A percentile compares a stretch with the other conserved stretches of the same genome.
Conservation (phyloP, 192 early-diverging fungal species). For the Paraglomus occultum region DNA sequence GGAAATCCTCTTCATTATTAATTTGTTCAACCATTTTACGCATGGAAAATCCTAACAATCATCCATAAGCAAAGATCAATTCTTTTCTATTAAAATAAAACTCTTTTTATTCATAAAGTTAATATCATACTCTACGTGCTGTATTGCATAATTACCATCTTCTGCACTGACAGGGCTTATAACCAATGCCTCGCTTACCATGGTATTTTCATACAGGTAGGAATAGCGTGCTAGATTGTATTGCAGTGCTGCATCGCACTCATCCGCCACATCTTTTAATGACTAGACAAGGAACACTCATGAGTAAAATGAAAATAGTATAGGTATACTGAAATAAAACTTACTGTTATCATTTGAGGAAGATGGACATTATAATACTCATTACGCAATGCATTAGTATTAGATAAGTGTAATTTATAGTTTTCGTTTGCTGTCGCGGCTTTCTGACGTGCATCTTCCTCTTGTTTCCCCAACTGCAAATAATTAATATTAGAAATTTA, state of each 20-base stretch:
- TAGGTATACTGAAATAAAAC: neutral
- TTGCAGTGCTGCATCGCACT: constrained; percentile 78
- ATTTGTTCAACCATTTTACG: constrained; percentile 57
- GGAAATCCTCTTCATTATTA: constrained; percentile 56
- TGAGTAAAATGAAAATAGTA: constrained; percentile 27
- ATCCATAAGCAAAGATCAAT: neutral
- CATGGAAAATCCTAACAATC: constrained; percentile 34
- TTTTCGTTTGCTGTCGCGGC: constrained; percentile 76
- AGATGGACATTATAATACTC: constrained; percentile 79
- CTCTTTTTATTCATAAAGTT: no score
- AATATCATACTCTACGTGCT: neutral
- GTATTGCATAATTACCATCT: constrained; percentile 25
- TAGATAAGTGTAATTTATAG: constrained; percentile 78
- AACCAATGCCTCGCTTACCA: constrained; percentile 51
- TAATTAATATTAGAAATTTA: neutral
- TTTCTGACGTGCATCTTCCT: constrained; percentile 86
- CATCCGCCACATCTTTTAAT: constrained; percentile 81
- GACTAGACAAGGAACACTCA: constrained; percentile 34
- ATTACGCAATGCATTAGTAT: constrained; percentile 71
- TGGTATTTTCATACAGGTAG: constrained; percentile 71
- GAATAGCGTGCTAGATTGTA: constrained; percentile 78
- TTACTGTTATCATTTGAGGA: constrained; percentile 78
- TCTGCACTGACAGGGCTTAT: constrained; percentile 36
- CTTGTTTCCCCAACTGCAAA: constrained; percentile 65
- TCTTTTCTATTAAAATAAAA: no score